Base-by-base conservation (phyloP, 1,139 yeast species). In the Magnusiomyces fungicola region DNA sequence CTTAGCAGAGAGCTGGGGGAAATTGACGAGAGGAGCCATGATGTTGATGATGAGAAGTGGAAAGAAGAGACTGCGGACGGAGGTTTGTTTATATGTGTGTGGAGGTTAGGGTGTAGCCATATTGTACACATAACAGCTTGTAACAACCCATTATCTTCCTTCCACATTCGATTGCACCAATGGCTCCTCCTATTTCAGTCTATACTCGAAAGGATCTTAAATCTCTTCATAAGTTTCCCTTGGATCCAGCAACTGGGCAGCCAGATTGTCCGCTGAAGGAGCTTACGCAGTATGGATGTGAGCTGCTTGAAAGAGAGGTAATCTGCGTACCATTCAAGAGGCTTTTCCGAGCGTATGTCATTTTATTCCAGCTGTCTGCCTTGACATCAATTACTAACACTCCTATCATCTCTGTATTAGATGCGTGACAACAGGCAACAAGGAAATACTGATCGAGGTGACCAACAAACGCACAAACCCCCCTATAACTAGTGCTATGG, bases 261-360 rank as follows among this genome's bases (percentile, higher is more conserved):
- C 39, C 46, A 10, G 53, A 71, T 29, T 78, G 82, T 56, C 66
- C 67, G 14, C 63, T 74, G 30, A 71, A 68, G 52, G 66, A 73
- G 43, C 60, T 78, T 23, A 69, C 74, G 0, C 82, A 78, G 57
- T 75, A 73, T 59, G 78, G 74, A 56, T 75, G 80, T 55, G 74
- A 62, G 43, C 60, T 72, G 23, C 55, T 64, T 6, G 60, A 59
- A 4, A 50, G 54, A 12, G 54, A 61, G 33, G 68, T 71, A 1
- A 72, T 73, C 23, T 75, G 80, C 56, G 61, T 74, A 24, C 80
- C 80, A 7, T 74, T 76, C 58, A 74, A 69, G 50, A 58, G 80
- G 45, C 53, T 75, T 19, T 76, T 76, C 58, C 75, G 71, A 56
- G 61, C 76, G 49, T 76, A 29, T 19, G 44, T 29, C 7, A 3